Base-by-base conservation (phyloP, 2,329 filamentous ascomycete species). In the Alternaria ventricosa region DNA sequence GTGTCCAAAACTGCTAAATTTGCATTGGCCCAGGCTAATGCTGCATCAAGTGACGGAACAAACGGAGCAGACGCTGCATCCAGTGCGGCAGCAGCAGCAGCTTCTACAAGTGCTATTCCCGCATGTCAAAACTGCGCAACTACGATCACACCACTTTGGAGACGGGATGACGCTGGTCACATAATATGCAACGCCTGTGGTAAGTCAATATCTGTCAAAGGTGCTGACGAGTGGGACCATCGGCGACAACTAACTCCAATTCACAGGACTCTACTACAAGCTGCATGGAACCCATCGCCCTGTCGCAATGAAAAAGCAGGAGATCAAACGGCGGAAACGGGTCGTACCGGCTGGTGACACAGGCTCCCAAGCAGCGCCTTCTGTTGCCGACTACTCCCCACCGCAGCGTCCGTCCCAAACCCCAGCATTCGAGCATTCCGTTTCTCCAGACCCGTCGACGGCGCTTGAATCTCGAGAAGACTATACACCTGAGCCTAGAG, bases 171-270 rank as follows among this genome's bases (percentile, higher is more conserved):
- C 80, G 90, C 90, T 71, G 96, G 96, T 2, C 94, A 97, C 81
- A 97, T 95, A 6, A 99, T 99, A 68, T 99, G 96, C 84, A 99
- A 99, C 81, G 96, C 96, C 55, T 99, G 96, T 83, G 96, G 94
- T 97, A 87, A 78, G 90, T 87, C 64, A 9, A 28, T 12, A 53
- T 1, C 6, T n/a, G n/a, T 1, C 1, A 0, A 28, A 13, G 1
- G 13, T 8, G 2, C 18, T 41, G 33, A 8, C 13, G 23, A 41
- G 4, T 3, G 6, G 2, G 10, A 4, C 20, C 9, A 8, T n/a
- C 20, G 18, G 15, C 12, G 28, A 49, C 59, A 45, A 54, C 73
- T 75, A 63, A 74, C 41, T 20, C 25, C n/a, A 11, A 28, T 13
- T 6, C 33, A 9, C 23, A 97, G 94, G 95, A 5, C 84, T 99